A percentile compares a stretch with the other conserved stretches of the same genome.
phyloP scores from a whole-genome alignment of 2,329 filamentous ascomycete genomes.

The Lecanicillium sp. region DNA sequence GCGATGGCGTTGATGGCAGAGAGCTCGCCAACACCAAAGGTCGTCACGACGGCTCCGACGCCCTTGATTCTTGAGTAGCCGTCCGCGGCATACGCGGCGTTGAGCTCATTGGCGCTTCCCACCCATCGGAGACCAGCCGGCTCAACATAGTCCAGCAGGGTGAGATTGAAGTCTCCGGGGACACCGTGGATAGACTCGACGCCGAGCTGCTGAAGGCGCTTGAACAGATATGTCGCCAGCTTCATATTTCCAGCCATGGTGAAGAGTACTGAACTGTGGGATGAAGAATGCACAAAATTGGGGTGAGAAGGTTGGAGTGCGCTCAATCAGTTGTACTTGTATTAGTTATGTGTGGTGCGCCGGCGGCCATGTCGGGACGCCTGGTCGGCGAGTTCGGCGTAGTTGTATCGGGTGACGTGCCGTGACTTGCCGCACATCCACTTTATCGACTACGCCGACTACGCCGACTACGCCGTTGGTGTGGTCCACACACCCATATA shows the following conservation, averaged over 20 bases:
- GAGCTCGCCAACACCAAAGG: slow-evolving; percentile 51
- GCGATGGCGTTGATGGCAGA: slow-evolving; percentile 53
- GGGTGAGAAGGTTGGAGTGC: too few relatives aligned
- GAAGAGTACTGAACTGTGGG: background rate
- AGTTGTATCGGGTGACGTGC: too few relatives aligned
- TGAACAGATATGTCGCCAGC: slow-evolving; percentile 47
- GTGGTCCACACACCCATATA: too few relatives aligned
- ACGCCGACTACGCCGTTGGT: slow-evolving; percentile 8
- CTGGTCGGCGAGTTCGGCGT: too few relatives aligned
- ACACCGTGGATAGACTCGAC: slow-evolving; percentile 48
- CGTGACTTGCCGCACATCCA: slow-evolving; percentile 3
- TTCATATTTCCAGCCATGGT: slow-evolving; percentile 22
- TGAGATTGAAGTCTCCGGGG: slow-evolving; percentile 34
- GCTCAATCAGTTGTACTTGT: too few relatives aligned
- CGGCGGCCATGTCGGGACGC: too few relatives aligned
- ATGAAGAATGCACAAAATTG: too few relatives aligned
- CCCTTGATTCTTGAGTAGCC: slow-evolving; percentile 50
- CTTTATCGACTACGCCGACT: background rate
- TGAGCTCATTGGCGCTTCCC: slow-evolving; percentile 51
- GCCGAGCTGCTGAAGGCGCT: slow-evolving; percentile 49
- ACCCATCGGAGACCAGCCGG: slow-evolving; percentile 32
- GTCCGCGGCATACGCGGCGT: slow-evolving; percentile 49
- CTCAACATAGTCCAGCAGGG: slow-evolving; percentile 27
- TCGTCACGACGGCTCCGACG: slow-evolving; percentile 43
- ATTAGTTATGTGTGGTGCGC: too few relatives aligned